Conservation (phyloP, 2,329 filamentous ascomycete species). For the Chrysoporthe cubensis region DNA sequence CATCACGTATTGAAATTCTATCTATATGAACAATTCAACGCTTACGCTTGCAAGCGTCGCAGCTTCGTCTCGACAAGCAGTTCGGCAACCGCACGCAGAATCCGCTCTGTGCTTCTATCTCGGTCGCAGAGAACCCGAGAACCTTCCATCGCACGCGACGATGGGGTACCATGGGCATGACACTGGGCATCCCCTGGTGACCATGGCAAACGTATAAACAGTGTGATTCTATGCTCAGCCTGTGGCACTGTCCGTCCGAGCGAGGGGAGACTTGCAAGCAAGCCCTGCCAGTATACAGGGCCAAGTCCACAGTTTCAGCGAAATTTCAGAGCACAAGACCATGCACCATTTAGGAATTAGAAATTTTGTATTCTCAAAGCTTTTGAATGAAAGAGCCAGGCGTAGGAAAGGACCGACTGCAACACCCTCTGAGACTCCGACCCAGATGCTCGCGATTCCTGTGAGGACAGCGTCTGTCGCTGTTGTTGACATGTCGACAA, state of each 20-base stretch:
- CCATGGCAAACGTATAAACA: background rate
- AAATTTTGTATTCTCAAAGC: background rate
- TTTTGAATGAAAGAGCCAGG: background rate
- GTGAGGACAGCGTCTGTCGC: background rate
- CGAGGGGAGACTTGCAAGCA: background rate
- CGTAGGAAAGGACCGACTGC: conserved; percentile 2
- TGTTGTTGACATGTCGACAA: background rate
- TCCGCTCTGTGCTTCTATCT: background rate
- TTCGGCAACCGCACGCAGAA: background rate
- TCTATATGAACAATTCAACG: background rate
- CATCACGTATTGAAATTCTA: background rate
- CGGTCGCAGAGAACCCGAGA: background rate
- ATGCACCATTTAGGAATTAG: background rate
- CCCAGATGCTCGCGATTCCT: conserved; percentile 3
- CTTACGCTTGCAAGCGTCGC: background rate
- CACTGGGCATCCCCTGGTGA: background rate
- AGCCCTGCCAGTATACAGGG: background rate
- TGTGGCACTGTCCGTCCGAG: background rate
- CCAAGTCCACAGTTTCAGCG: background rate
- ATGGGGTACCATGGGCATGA: background rate
- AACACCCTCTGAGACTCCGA: background rate
- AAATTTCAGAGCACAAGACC: background rate
- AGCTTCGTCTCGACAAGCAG: background rate
- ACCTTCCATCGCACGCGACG: background rate
- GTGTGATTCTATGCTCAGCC: background rate